Percentiles rank a stretch among this genome's conserved stretches.
These are phyloP conservation scores for Hsuehochloa calcarea DNA, from an alignment of 176 grass and related monocot genomes.

Conservation along the genomic window DNA sequence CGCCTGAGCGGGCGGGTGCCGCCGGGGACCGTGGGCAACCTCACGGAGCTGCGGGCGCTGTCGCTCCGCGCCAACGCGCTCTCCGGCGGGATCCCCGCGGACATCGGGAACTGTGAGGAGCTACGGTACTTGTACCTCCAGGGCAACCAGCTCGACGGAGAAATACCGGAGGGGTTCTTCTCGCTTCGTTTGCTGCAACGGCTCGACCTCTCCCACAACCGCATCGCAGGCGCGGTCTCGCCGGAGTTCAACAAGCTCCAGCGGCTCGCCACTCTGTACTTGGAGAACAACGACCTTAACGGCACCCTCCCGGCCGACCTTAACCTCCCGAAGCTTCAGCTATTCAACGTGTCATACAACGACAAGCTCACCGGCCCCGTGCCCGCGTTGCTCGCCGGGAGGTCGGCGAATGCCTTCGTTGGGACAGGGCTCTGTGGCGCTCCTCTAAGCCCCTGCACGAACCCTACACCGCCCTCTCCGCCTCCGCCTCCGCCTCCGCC, in stretches of 20 bases:
- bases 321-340: constrained; percentile 31
- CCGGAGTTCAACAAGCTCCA: constrained; percentile 51
- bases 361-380: constrained; percentile 51
- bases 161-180: constrained; percentile 54
- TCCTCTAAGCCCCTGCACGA: constrained; percentile 42
- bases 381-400: constrained; percentile 37
- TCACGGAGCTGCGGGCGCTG: constrained; percentile 52
- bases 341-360: constrained; percentile 70
- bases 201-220: constrained; percentile 53
- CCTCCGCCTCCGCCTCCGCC: neutral
- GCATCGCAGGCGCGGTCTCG: constrained; percentile 38
- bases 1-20: constrained; percentile 42
- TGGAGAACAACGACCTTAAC: constrained; percentile 51
- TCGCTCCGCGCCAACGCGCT: constrained; percentile 69
- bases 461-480: neutral
- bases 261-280: constrained; percentile 38
- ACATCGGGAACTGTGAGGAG: constrained; percentile 46
- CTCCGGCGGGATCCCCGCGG: constrained; percentile 57
- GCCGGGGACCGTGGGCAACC: constrained; percentile 48
- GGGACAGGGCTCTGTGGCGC: constrained; percentile 53
- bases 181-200: constrained; percentile 43
- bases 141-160: constrained; percentile 44
- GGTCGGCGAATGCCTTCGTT: constrained; percentile 30
- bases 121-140: constrained; percentile 51
- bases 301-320: constrained; percentile 51